Conservation (phyloP, 371 early-diverging fungal species). For the Mortierella sp. region DNA sequence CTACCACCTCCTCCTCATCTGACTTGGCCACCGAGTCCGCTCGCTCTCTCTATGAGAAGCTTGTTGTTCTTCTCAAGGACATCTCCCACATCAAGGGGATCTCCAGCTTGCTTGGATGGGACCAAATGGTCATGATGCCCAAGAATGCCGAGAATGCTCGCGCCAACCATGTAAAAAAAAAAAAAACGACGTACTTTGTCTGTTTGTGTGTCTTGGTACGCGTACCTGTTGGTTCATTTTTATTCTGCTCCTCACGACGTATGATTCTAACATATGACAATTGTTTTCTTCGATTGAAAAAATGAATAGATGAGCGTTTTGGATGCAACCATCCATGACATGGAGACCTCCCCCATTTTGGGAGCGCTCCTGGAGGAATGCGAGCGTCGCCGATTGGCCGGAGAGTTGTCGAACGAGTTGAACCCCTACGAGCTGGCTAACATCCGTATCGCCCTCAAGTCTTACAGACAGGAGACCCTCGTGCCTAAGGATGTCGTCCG, state of each 20-base stretch:
- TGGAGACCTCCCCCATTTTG: slow-evolving; percentile 34
- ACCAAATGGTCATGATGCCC: slow-evolving; percentile 46
- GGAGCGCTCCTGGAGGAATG: slow-evolving; percentile 53
- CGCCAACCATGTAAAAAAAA: neutral
- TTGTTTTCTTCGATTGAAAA: no score
- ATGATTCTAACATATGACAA: no score
- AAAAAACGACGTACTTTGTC: no score
- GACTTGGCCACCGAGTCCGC: slow-evolving; percentile 1
- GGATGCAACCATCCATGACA: slow-evolving; percentile 38
- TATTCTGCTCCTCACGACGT: no score
- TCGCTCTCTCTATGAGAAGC: slow-evolving; percentile 6
- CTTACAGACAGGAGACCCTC: slow-evolving; percentile 30
- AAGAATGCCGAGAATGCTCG: slow-evolving; percentile 25
- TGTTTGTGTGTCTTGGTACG: no score
- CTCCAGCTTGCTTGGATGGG: slow-evolving; percentile 17
- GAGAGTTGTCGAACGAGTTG: slow-evolving; percentile 24
- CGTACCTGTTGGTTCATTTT: no score
- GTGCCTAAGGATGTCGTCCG: slow-evolving; percentile 46
- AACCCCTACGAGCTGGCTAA: slow-evolving; percentile 57
- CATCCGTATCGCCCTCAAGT: slow-evolving; percentile 40
- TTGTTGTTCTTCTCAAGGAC: neutral
- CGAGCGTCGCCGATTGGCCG: slow-evolving; percentile 17
- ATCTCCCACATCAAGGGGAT: slow-evolving; percentile 1
- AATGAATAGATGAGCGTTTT: slow-evolving; percentile 24
- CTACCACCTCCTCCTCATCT: neutral